Percentiles rank a stretch among this genome's conserved stretches.
Conservation (phyloP, 2,329 filamentous ascomycete genomes). For the Pseudogymnoascus verrucosus region DNA sequence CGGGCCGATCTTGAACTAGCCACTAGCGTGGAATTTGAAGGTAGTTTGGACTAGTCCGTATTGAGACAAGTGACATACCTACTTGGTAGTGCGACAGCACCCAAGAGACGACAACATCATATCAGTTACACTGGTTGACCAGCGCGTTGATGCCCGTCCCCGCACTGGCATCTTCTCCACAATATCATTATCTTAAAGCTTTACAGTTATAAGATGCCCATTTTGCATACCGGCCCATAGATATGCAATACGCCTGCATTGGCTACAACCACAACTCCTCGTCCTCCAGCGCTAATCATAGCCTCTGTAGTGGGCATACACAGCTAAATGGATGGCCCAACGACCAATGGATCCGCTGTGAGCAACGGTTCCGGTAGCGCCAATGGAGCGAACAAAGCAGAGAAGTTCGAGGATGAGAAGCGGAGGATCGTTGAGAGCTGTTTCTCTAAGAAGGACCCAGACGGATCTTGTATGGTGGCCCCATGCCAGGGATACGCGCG, state of each 20-base stretch:
- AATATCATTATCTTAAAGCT: background rate
- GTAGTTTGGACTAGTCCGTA: background rate
- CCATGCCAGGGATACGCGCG: conserved; percentile 11
- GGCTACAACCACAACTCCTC: background rate
- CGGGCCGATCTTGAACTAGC: background rate
- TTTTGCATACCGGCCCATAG: background rate
- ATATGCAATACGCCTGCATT: conserved; percentile 8
- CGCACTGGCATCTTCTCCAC: background rate
- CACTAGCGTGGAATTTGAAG: background rate
- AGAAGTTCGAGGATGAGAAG: conserved; percentile 96
- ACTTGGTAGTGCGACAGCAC: conserved; percentile 4
- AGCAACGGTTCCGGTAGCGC: conserved; percentile 19
- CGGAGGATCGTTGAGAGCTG: conserved; percentile 88
- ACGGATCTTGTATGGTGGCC: conserved; percentile 66
- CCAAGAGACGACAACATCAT: conserved; percentile 6
- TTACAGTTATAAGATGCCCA: conserved; percentile 7
- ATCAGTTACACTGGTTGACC: conserved; percentile 1
- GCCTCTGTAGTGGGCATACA: conserved; percentile 11
- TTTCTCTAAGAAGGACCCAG: conserved; percentile 81
- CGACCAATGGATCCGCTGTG: conserved; percentile 27
- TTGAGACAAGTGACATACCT: conserved; percentile 5
- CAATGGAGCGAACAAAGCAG: conserved; percentile 35
- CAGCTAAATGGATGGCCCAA: conserved; percentile 29
- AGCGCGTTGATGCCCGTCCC: conserved; percentile 2
- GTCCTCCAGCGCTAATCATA: background rate